Evolutionary conservation across 2,329 filamentous ascomycete species (phyloP).

Genomic region (Aspergillus hiratsukae): DNA sequence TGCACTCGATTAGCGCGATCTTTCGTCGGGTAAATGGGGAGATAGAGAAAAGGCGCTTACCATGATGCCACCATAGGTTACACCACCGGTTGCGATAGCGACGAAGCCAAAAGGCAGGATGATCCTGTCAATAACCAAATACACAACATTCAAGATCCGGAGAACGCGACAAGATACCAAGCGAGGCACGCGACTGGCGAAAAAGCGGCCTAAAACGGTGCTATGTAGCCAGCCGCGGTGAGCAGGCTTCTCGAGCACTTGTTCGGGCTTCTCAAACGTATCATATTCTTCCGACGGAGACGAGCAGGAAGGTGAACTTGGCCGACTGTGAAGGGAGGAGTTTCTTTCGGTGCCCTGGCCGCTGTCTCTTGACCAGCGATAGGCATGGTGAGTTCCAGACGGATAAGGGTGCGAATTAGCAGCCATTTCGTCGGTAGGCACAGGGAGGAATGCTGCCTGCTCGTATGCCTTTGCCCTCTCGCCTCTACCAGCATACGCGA

Average conservation of each 20-base stretch:
- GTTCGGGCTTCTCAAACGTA: constrained; percentile 45
- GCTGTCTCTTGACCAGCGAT: constrained; percentile 66
- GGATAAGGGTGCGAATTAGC: constrained; percentile 48
- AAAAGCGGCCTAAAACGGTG: constrained; percentile 46
- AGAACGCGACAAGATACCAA: constrained; percentile 56
- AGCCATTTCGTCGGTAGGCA: constrained; percentile 54
- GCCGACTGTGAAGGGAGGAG: constrained; percentile 61
- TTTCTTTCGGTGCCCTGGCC: constrained; percentile 69
- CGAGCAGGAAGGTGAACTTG: constrained; percentile 57
- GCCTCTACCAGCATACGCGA: constrained; percentile 52
- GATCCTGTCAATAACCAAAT: constrained; percentile 68
- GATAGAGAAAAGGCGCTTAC: constrained; percentile 49
- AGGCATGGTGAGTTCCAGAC: constrained; percentile 33
- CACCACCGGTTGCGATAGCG: constrained; percentile 65
- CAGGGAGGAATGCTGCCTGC: constrained; percentile 57
- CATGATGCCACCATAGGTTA: constrained; percentile 78
- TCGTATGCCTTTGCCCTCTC: constrained; percentile 42
- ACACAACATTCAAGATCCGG: constrained; percentile 55
- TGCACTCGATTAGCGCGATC: constrained; percentile 5
- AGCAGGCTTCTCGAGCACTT: constrained; percentile 39
- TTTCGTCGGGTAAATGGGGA: neutral
- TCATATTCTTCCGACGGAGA: constrained; percentile 46
- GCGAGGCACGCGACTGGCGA: constrained; percentile 52
- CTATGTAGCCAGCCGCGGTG: constrained; percentile 42
- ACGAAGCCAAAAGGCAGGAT: constrained; percentile 76